Conservation (phyloP, 2,329 filamentous ascomycete species). For the Paecilomyces formosus region DNA sequence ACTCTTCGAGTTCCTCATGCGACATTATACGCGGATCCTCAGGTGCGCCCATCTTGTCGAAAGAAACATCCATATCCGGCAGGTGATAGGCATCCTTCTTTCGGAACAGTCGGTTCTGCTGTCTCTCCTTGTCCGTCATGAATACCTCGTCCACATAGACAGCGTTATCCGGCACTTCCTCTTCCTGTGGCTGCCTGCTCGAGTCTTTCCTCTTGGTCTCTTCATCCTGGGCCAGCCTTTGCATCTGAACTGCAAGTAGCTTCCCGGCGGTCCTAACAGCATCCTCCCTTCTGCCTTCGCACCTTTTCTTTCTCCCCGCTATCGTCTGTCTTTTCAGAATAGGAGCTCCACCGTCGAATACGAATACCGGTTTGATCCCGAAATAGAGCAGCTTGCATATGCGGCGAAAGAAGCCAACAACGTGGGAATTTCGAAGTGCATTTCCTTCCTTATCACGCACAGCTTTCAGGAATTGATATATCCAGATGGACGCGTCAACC, state of each 20-base stretch:
- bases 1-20: slow-evolving; percentile 85
- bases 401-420: slow-evolving; percentile 95
- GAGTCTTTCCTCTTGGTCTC: slow-evolving; percentile 54
- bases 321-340: slow-evolving; percentile 88
- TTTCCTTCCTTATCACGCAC: slow-evolving; percentile 98
- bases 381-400: slow-evolving; percentile 98
- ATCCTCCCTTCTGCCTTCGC: slow-evolving; percentile 89
- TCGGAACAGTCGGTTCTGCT: slow-evolving; percentile 67
- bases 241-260: slow-evolving; percentile 88
- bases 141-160: slow-evolving; percentile 89
- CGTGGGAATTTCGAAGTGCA: slow-evolving; percentile 87
- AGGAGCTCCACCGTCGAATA: slow-evolving; percentile 94
- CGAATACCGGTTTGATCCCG: slow-evolving; percentile 92
- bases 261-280: slow-evolving; percentile 85
- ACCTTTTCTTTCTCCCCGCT: slow-evolving; percentile 63
- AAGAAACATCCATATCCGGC: slow-evolving; percentile 69
- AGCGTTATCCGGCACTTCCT: slow-evolving; percentile 63
- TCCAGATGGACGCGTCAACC: slow-evolving; percentile 98
- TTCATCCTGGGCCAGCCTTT: slow-evolving; percentile 80
- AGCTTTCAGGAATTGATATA: slow-evolving; percentile 98
- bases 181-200: slow-evolving; percentile 36
- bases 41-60: slow-evolving; percentile 78
- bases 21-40: slow-evolving; percentile 97
- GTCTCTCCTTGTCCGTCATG: slow-evolving; percentile 69
- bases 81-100: slow-evolving; percentile 95